Percentiles rank a stretch among this genome's conserved stretches.
These are phyloP conservation scores for Globisporangium nagaii DNA, from an alignment of 352 stramenopile species.

Conservation along the genomic window DNA sequence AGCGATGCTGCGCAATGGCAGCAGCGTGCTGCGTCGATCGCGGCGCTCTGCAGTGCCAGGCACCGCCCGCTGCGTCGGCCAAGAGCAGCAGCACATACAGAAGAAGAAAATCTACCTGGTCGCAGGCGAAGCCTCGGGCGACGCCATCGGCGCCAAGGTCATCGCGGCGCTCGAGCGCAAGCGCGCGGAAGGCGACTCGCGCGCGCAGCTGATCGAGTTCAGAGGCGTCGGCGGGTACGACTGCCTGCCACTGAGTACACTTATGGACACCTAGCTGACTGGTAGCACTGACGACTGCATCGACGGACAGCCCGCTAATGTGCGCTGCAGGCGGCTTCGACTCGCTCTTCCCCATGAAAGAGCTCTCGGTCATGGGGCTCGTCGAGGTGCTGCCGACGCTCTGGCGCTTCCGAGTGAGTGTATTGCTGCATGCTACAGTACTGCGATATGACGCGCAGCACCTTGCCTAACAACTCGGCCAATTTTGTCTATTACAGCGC, in stretches of 20 bases:
- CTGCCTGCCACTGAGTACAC: not conserved
- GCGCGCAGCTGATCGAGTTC: slow-evolving; percentile 24
- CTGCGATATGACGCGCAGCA: too few species aligned
- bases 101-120: slow-evolving; percentile 52
- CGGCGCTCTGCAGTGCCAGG: not conserved
- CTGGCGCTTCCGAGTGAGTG: slow-evolving; percentile 40
- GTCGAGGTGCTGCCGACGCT: slow-evolving; percentile 58
- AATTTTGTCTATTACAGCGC: slow-evolving; percentile 20
- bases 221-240: slow-evolving; percentile 58
- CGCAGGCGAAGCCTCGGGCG: slow-evolving; percentile 64
- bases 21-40: not conserved
- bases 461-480: too few species aligned
- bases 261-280: too few species aligned
- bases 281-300: too few species aligned
- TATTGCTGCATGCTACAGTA: too few species aligned
- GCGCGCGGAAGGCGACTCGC: slow-evolving; percentile 1
- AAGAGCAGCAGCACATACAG: not conserved
- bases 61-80: not conserved
- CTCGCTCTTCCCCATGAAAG: slow-evolving; percentile 66
- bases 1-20: not conserved
- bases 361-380: slow-evolving; percentile 74
- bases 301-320: slow-evolving; percentile 60
- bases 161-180: slow-evolving; percentile 41
- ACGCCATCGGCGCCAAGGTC: slow-evolving; percentile 72
- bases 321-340: slow-evolving; percentile 30